Conservation (phyloP, 148 eudicot genomes). For the Heliosperma pusillum region DNA sequence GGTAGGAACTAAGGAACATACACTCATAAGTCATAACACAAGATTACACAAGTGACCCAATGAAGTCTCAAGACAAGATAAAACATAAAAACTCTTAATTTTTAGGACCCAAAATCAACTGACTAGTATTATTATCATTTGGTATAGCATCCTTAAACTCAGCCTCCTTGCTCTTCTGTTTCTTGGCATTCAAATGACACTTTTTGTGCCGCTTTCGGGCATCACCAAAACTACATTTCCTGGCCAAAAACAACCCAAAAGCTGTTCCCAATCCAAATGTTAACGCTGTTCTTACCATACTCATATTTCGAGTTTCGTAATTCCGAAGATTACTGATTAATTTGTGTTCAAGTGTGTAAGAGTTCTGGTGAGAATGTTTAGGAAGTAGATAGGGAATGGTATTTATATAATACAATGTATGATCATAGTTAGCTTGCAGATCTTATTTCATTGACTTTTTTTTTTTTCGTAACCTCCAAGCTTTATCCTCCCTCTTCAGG, state of each 20-base stretch:
- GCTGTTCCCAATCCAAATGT: slow-evolving; percentile 19
- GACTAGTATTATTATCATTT: too few species aligned
- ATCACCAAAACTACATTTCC: slow-evolving; percentile 17
- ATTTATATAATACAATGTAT: not conserved
- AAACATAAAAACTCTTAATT: too few species aligned
- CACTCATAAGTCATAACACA: too few species aligned
- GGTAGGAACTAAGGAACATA: too few species aligned
- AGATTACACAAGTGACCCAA: too few species aligned
- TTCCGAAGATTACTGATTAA: not conserved
- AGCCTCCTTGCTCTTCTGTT: not conserved
- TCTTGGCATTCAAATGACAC: not conserved
- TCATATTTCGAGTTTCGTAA: slow-evolving; percentile 10
- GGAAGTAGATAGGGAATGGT: not conserved
- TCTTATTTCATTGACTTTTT: not conserved
- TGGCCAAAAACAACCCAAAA: slow-evolving; percentile 26
- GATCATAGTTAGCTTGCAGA: not conserved
- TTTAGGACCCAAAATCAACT: too few species aligned
- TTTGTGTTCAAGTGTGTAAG: not conserved
- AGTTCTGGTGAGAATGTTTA: not conserved
- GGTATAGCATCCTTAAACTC: not conserved
- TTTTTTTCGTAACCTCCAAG: not conserved
- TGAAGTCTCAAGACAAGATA: too few species aligned
- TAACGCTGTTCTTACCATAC: slow-evolving; percentile 16
- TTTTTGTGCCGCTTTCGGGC: not conserved
- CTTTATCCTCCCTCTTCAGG: not conserved